Percentiles rank a stretch among this genome's conserved stretches.
Evolutionary conservation across 2,329 filamentous ascomycete genomes (phyloP).

Genomic region (Scedosporium boydii): DNA sequence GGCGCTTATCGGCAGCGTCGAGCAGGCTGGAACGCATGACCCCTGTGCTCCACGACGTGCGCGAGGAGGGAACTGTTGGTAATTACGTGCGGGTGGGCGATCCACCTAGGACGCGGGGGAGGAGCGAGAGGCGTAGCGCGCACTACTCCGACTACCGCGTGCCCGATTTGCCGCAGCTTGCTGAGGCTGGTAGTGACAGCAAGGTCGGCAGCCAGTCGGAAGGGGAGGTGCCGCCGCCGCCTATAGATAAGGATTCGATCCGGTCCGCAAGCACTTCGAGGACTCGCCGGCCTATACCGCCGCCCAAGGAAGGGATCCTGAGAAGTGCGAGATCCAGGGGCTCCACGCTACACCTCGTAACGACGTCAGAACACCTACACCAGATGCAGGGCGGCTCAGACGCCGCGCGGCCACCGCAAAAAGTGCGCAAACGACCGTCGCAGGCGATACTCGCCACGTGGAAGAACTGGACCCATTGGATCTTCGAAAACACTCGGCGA

Average conservation of each 20-base stretch:
- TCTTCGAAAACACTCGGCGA: conserved; percentile 47
- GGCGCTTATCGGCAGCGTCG: conserved; percentile 80
- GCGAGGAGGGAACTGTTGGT: conserved; percentile 57
- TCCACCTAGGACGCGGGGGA: conserved; percentile 61
- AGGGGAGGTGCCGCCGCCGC: conserved; percentile 51
- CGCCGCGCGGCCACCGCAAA: conserved; percentile 23
- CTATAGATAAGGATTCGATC: conserved; percentile 69
- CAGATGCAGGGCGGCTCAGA: conserved; percentile 17
- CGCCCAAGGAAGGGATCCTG: conserved; percentile 71
- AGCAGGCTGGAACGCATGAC: conserved; percentile 76
- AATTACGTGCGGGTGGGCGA: conserved; percentile 23
- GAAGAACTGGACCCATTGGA: conserved; percentile 57
- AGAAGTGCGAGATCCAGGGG: conserved; percentile 64
- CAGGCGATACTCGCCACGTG: conserved; percentile 50
- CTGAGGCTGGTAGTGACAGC: conserved; percentile 45
- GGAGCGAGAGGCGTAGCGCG: conserved; percentile 66
- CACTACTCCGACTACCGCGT: conserved; percentile 55
- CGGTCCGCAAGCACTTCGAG: conserved; percentile 70
- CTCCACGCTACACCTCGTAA: conserved; percentile 80
- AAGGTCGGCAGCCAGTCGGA: conserved; percentile 27
- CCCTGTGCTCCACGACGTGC: conserved; percentile 65
- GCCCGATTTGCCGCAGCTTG: conserved; percentile 68
- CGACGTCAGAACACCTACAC: conserved; percentile 44
- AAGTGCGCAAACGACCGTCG: conserved; percentile 46
- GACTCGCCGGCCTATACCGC: conserved; percentile 65